These are phyloP conservation scores for Trypanosoma boissoni DNA, from an alignment of 208 protist genomes.

Conservation along the genomic window DNA sequence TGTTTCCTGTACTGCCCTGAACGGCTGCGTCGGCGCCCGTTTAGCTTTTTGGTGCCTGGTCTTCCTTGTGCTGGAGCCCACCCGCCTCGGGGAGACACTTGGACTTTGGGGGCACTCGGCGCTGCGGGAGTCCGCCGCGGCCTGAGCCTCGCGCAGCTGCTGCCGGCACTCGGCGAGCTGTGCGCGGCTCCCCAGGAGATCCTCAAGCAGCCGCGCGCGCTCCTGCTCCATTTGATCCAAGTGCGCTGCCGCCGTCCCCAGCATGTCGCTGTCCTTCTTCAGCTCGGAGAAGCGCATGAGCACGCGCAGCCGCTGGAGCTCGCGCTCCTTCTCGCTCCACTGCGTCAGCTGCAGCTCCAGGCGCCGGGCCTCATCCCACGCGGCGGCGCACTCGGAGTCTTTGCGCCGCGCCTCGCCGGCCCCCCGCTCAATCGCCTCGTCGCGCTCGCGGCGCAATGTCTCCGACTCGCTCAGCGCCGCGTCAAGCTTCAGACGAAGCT, in stretches of 20 bases:
- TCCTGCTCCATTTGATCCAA: slow-evolving; percentile 14
- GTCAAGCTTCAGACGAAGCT: background rate
- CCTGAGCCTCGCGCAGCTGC: slow-evolving; percentile 6
- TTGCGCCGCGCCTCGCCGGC: slow-evolving; percentile 1
- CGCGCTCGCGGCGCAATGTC: background rate
- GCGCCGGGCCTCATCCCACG: slow-evolving; percentile 10
- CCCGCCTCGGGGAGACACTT: too few relatives aligned
- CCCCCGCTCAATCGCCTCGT: background rate
- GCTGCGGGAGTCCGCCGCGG: too few relatives aligned
- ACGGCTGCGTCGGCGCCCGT: too few relatives aligned
- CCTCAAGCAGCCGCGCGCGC: slow-evolving; percentile 15
- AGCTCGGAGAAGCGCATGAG: slow-evolving; percentile 75
- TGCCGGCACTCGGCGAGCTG: slow-evolving; percentile 15
- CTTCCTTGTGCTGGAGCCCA: background rate
- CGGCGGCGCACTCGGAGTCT: background rate
- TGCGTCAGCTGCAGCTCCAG: slow-evolving; percentile 10
- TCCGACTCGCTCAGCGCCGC: slow-evolving; percentile 5
- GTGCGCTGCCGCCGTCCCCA: slow-evolving; percentile 16
- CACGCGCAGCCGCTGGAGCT: slow-evolving; percentile 56
- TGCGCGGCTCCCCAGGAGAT: slow-evolving; percentile 10
- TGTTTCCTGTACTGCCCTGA: too few relatives aligned
- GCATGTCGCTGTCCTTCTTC: slow-evolving; percentile 64
- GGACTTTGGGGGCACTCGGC: too few relatives aligned
- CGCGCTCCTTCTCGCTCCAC: slow-evolving; percentile 32
- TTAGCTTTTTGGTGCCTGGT: too few relatives aligned